Conservation (phyloP, 257 asterid species). For the Haberlea rhodopensis region DNA sequence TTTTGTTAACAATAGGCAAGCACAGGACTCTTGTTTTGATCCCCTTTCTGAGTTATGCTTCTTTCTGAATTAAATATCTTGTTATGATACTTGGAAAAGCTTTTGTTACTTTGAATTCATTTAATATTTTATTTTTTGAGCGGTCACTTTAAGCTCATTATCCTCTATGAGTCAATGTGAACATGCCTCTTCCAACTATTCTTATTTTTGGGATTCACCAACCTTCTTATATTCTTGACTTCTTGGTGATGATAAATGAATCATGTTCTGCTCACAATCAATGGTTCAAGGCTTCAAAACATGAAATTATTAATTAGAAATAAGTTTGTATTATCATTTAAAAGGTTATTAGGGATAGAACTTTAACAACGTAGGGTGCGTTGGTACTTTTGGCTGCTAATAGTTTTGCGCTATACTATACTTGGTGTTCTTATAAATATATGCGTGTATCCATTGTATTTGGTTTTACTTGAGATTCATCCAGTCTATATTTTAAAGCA, state of each 20-base stretch:
- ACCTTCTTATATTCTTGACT: neutral
- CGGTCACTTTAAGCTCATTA: neutral
- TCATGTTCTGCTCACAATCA: neutral
- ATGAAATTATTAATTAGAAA: neutral
- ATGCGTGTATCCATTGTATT: no score
- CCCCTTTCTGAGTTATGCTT: neutral
- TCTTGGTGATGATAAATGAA: slow-evolving; percentile 7
- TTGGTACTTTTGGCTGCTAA: no score
- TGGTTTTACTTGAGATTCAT: no score
- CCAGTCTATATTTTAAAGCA: no score
- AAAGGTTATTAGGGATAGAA: no score
- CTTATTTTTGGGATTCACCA: neutral
- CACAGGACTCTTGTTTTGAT: slow-evolving; percentile 14
- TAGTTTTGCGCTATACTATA: no score
- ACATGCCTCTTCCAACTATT: neutral
- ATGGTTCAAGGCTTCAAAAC: neutral
- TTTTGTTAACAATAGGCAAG: slow-evolving; percentile 72
- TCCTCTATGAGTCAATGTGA: slow-evolving; percentile 2
- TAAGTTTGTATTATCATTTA: no score
- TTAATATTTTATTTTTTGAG: neutral
- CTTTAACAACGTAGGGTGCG: no score
- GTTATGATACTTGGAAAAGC: neutral
- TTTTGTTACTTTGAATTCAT: neutral
- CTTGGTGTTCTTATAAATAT: no score
- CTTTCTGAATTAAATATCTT: neutral